Conservation (phyloP, 768 basidiomycete genomes). For the Boletellus emodensis region DNA sequence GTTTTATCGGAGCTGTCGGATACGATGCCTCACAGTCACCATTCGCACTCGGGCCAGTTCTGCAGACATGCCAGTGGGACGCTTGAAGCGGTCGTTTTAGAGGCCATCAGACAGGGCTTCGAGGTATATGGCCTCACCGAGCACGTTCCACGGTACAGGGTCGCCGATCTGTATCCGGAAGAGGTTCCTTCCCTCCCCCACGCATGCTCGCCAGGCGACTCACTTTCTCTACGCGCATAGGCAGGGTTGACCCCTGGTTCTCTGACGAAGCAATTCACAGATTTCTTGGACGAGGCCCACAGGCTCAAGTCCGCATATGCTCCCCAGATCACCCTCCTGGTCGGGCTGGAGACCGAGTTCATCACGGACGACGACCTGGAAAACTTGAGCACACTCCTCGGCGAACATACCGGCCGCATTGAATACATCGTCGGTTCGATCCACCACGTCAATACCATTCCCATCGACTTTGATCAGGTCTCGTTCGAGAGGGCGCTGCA, state of each 20-base stretch:
- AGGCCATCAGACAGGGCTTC: constrained; percentile 79
- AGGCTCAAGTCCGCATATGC: constrained; percentile 64
- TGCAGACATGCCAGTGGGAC: constrained; percentile 84
- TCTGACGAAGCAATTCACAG: constrained; percentile 62
- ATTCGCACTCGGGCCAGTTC: constrained; percentile 92
- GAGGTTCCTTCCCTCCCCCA: constrained; percentile 54
- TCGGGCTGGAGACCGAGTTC: constrained; percentile 91
- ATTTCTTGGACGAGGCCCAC: constrained; percentile 76
- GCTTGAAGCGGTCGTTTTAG: constrained; percentile 75
- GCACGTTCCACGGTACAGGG: constrained; percentile 86
- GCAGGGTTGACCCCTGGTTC: constrained; percentile 46
- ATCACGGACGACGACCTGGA: constrained; percentile 69
- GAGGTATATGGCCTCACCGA: constrained; percentile 84
- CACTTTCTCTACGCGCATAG: constrained; percentile 37
- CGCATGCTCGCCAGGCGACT: constrained; percentile 4
- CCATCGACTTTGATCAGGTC: constrained; percentile 85
- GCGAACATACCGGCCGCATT: constrained; percentile 46
- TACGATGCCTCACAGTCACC: constrained; percentile 68
- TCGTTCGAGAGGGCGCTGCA: constrained; percentile 65
- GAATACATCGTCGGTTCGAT: constrained; percentile 92
- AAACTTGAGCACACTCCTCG: constrained; percentile 50
- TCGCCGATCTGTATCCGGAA: constrained; percentile 86
- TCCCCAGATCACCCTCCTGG: constrained; percentile 65
- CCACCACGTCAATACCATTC: constrained; percentile 83
- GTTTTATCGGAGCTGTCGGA: background rate